phyloP scores from a whole-genome alignment of 768 basidiomycete species.

The Coprinellus aureogranulatus region DNA sequence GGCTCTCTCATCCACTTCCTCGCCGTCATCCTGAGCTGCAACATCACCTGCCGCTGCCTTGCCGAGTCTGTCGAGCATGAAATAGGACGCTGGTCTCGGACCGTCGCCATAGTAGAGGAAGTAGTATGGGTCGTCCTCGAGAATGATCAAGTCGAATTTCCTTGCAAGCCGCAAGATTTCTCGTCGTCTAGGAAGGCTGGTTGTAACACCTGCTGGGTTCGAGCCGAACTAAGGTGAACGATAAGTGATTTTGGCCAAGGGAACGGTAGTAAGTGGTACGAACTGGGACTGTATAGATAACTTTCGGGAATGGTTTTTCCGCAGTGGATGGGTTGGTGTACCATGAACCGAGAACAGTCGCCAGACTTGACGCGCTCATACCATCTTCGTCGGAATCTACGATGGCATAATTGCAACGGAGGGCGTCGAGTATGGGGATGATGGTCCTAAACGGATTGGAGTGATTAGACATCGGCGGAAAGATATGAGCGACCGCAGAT shows the following conservation, averaged over 20 bases:
- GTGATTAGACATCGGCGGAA: background rate
- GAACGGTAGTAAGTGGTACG: constrained; percentile 14
- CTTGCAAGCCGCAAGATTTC: constrained; percentile 66
- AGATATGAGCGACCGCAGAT: background rate
- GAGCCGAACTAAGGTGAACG: constrained; percentile 61
- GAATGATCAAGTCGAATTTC: constrained; percentile 71
- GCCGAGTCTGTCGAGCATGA: constrained; percentile 73
- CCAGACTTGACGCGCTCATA: constrained; percentile 54
- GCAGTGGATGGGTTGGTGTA: constrained; percentile 34
- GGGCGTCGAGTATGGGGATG: constrained; percentile 53
- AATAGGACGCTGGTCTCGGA: constrained; percentile 70
- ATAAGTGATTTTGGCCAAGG: background rate
- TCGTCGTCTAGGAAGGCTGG: constrained; percentile 61
- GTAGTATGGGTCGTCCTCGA: constrained; percentile 83
- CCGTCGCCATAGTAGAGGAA: constrained; percentile 69
- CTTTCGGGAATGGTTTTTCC: constrained; percentile 62
- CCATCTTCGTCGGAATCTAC: constrained; percentile 71
- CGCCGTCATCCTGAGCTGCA: background rate
- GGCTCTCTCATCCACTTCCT: constrained; percentile 41
- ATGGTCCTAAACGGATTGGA: constrained; percentile 46
- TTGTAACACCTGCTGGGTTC: constrained; percentile 80
- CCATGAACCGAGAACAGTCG: constrained; percentile 65
- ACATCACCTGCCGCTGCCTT: no score
- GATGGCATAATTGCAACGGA: constrained; percentile 57
- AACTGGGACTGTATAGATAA: constrained; percentile 78